phyloP scores from a whole-genome alignment of 2,329 filamentous ascomycete genomes.

The Colletotrichum endophyticum region DNA sequence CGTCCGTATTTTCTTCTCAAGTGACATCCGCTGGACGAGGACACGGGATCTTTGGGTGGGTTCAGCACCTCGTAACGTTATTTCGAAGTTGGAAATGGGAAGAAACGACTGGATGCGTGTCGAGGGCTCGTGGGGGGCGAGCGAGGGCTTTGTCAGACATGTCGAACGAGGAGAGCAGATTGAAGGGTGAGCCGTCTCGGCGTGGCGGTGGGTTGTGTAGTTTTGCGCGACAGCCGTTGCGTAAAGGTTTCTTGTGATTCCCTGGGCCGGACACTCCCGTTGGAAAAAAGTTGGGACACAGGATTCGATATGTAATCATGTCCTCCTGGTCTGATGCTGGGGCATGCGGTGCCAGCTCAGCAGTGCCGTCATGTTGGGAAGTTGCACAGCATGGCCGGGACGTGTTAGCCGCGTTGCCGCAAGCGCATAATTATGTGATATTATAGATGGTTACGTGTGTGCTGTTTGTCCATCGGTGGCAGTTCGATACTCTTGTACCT shows the following conservation, averaged over 20 bases:
- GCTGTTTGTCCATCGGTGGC: not conserved
- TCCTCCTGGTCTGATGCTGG: not conserved
- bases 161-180: not conserved
- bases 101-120: not conserved
- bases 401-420: not conserved
- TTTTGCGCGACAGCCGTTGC: not conserved
- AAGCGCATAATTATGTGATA: not conserved
- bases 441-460: not conserved
- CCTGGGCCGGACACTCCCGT: not conserved
- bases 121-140: not conserved
- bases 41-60: not conserved
- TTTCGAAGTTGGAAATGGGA: not conserved
- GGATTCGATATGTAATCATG: not conserved
- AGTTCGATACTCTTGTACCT: not conserved
- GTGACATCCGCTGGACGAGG: not conserved
- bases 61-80: not conserved
- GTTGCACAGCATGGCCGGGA: not conserved
- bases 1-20: not conserved
- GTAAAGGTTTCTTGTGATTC: not conserved
- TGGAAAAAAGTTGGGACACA: not conserved
- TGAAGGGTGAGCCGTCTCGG: not conserved
- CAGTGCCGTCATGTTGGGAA: not conserved
- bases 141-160: not conserved
- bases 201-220: not conserved
- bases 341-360: slow-evolving; percentile 1